These are phyloP conservation scores for Diophrys appendiculata DNA, from an alignment of 73 alveolate species.

Conservation along the genomic window DNA sequence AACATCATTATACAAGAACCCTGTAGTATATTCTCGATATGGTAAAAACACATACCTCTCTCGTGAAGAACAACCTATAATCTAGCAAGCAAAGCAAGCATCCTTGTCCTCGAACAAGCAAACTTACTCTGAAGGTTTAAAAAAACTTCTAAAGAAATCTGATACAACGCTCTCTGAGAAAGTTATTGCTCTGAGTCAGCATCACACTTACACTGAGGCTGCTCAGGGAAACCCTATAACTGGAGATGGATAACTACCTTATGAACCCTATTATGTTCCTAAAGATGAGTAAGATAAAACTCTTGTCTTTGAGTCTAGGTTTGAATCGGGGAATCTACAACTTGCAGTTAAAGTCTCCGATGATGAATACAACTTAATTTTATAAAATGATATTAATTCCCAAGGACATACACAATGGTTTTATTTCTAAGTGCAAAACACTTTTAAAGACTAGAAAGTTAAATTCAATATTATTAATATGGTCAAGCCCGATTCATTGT, in stretches of 20 bases:
- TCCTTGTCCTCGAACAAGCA: neutral
- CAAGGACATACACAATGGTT: slow-evolving; percentile 95
- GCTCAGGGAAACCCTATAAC: neutral
- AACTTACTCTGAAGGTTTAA: neutral
- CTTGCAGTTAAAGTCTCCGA: slow-evolving; percentile 71
- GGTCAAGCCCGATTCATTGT: slow-evolving; percentile 96
- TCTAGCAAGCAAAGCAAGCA: neutral
- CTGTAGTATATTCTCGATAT: slow-evolving; percentile 10
- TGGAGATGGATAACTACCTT: neutral
- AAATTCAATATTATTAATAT: slow-evolving; percentile 97
- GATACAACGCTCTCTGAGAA: neutral
- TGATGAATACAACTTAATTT: slow-evolving; percentile 82
- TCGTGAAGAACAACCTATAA: too few species aligned
- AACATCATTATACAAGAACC: too few species aligned
- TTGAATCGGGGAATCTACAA: slow-evolving; percentile 83
- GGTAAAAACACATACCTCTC: slow-evolving; percentile 12
- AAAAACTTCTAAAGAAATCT: neutral
- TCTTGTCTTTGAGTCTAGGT: slow-evolving; percentile 85
- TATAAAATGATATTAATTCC: slow-evolving; percentile 90
- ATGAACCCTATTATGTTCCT: slow-evolving; percentile 8
- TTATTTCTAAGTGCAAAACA: slow-evolving; percentile 70
- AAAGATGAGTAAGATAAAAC: slow-evolving; percentile 64
- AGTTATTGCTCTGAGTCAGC: neutral
- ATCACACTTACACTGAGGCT: neutral
- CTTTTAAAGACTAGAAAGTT: slow-evolving; percentile 61